Evolutionary conservation across 2,329 filamentous ascomycete species (phyloP), one percentile per base, ranked within the genome.

Genomic region (Stemphylium vesicarium): DNA sequence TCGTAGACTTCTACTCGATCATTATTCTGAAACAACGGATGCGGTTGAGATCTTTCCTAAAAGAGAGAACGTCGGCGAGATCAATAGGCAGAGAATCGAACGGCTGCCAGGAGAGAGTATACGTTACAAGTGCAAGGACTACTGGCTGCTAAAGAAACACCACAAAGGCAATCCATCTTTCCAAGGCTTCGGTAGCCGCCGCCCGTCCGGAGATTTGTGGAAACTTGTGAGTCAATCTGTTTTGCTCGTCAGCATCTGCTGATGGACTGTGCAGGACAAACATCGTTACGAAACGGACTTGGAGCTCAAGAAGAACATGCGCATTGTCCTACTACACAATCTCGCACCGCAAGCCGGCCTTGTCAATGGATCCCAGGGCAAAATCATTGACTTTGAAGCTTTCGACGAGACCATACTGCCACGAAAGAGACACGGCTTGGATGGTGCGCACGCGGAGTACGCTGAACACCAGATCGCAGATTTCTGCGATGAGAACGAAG

Each of bases 301-400:
- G 13, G 64, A 79, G 50, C 72, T 85, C 12, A 85, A 84, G 52
- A 63, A 75, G 31, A 79, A 79, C 16, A 83, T 83, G 79, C 75
- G 79, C 3, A 82, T 85, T 5, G 78, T 85, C 4, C 74, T 86
- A 2, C 78, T 84, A 2, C 72, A 75, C n/a, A 85, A 85, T 52
- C 67, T 85, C 6, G 77, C 73, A 13, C 62, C 70, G 4, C 4
- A 15, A 0, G 24, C 42, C 0, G 72, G 69, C 9, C 65, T 76
- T 2, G 72, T 75, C 2, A 76, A 76, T 41, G 74, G 74, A 3
- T 66, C 69, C 7, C 71, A 75, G 55, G 74, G 74, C 12, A 58
- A 51, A 1, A 69, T 76, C 13, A 42, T 66, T 22, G 63, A 63
- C 2, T 75, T 83, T 51, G 75, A 81, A 54, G 45, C 61, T 0